Conservation (phyloP, 768 basidiomycete genomes). For the Mycena alexandri region DNA sequence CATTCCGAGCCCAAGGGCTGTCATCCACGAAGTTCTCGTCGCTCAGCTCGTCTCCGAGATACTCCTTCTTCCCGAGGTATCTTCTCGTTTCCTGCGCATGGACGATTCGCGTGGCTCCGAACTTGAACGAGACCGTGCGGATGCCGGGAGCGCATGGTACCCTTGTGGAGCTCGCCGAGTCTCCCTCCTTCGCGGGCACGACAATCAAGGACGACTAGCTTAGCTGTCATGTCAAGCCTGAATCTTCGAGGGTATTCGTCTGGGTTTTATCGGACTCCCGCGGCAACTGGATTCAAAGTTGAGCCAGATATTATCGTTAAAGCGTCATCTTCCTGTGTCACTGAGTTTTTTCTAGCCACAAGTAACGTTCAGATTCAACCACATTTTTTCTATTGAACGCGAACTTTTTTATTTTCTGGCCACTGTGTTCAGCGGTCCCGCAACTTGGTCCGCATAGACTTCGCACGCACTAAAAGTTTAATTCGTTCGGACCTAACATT, state of each 20-base stretch:
- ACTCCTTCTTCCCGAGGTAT: background rate
- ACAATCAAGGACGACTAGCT: slow-evolving; percentile 22
- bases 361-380: no score
- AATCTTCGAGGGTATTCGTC: slow-evolving; percentile 26
- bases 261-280: slow-evolving; percentile 23
- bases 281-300: slow-evolving; percentile 7
- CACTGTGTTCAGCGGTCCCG: background rate
- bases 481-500: slow-evolving; percentile 16
- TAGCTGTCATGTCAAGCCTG: slow-evolving; percentile 33
- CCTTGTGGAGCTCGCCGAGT: slow-evolving; percentile 1
- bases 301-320: no score
- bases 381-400: no score
- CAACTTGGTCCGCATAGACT: slow-evolving; percentile 9
- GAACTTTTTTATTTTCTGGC: background rate
- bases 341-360: background rate
- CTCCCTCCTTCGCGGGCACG: slow-evolving; percentile 4
- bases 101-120: slow-evolving; percentile 24
- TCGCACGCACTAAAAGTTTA: slow-evolving; percentile 19
- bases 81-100: slow-evolving; percentile 17
- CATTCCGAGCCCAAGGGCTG: slow-evolving; percentile 11
- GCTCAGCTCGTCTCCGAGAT: slow-evolving; percentile 15
- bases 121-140: background rate
- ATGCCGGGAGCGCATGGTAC: slow-evolving; percentile 21
- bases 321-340: no score
- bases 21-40: slow-evolving; percentile 16